Percentiles rank a stretch among this genome's conserved stretches.
phyloP scores from a whole-genome alignment of 2,329 filamentous ascomycete genomes.

The Boeremia lycopersici region DNA sequence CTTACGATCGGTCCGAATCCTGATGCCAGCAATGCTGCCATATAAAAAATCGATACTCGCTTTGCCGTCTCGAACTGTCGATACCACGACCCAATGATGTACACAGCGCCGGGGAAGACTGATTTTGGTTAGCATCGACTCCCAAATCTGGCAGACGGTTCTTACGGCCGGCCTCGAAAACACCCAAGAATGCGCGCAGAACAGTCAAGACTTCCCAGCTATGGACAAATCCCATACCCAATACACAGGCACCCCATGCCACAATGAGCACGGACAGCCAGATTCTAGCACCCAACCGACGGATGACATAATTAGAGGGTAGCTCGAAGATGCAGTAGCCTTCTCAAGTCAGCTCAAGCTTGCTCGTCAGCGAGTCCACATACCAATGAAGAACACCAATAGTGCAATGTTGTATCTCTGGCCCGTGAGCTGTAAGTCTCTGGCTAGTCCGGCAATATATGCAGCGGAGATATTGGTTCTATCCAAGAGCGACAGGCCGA shows the following conservation, averaged over 20 bases:
- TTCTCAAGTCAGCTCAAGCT: neutral
- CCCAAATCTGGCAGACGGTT: neutral
- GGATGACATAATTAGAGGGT: constrained; percentile 40
- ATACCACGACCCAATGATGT: constrained; percentile 37
- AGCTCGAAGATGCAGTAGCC: constrained; percentile 42
- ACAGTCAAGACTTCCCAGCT: constrained; percentile 28
- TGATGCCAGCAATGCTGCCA: constrained; percentile 37
- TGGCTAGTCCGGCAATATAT: constrained; percentile 29
- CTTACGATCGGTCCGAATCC: constrained; percentile 43
- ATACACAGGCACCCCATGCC: constrained; percentile 31
- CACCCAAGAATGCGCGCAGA: constrained; percentile 26
- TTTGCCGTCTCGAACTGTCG: constrained; percentile 34
- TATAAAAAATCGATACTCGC: constrained; percentile 33
- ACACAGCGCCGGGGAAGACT: constrained; percentile 34
- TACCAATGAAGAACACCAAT: constrained; percentile 39
- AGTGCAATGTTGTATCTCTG: constrained; percentile 39
- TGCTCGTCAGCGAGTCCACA: neutral
- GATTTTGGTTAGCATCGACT: neutral
- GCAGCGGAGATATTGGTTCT: constrained; percentile 32
- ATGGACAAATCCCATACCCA: constrained; percentile 35
- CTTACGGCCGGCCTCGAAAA: constrained; percentile 35
- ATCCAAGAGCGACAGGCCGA: constrained; percentile 35
- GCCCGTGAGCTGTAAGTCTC: constrained; percentile 21
- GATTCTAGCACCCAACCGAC: constrained; percentile 36
- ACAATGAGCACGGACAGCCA: constrained; percentile 40